Conservation (phyloP, 2,329 filamentous ascomycete genomes). For the Aspergillus clavatus region DNA sequence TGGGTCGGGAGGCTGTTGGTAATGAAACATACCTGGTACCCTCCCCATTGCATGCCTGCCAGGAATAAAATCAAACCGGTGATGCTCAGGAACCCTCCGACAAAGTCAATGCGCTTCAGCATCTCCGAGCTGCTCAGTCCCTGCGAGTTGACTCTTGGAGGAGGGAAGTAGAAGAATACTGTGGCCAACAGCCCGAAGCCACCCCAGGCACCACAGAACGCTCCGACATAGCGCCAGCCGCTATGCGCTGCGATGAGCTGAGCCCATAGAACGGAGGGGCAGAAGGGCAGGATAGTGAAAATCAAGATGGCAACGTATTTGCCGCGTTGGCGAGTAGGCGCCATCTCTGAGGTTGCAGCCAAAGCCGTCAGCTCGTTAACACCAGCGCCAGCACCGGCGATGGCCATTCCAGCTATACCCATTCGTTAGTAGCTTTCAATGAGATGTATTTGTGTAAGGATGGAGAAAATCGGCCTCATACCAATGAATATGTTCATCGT, state of each 20-base stretch:
- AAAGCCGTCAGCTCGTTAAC: constrained; percentile 65
- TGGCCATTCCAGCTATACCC: constrained; percentile 47
- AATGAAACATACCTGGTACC: constrained; percentile 36
- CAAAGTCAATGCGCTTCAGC: constrained; percentile 46
- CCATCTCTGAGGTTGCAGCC: constrained; percentile 63
- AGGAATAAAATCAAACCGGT: constrained; percentile 46
- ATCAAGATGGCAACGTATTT: constrained; percentile 58
- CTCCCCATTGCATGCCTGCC: constrained; percentile 50
- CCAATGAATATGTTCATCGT: constrained; percentile 60
- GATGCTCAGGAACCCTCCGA: constrained; percentile 47
- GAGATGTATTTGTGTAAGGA: constrained; percentile 24
- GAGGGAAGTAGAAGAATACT: constrained; percentile 43
- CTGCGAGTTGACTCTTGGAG: constrained; percentile 39
- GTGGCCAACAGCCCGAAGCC: constrained; percentile 41
- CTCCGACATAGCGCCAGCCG: constrained; percentile 42
- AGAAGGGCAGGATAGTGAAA: constrained; percentile 59
- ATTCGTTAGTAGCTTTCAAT: background rate
- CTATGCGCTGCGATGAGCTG: constrained; percentile 51
- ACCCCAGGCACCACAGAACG: constrained; percentile 41
- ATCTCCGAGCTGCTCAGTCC: constrained; percentile 38
- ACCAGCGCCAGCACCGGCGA: constrained; percentile 62
- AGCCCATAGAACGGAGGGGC: constrained; percentile 57
- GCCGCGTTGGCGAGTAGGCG: constrained; percentile 60
- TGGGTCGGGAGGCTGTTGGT: background rate
- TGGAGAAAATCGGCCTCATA: constrained; percentile 26